These are phyloP conservation scores for Lotus japonicus DNA, from an alignment of 306 rosid species.

Conservation along the genomic window DNA sequence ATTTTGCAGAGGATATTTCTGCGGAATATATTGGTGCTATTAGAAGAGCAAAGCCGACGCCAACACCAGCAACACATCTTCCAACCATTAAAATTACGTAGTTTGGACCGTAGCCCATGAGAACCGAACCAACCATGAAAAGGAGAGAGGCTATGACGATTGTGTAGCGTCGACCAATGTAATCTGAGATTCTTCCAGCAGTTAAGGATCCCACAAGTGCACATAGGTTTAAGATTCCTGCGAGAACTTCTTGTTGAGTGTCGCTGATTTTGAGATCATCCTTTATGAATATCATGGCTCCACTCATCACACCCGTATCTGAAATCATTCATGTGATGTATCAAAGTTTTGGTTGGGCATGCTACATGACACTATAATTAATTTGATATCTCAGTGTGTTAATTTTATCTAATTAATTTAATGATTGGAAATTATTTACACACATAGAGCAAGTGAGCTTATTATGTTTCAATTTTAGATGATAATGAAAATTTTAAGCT, in stretches of 20 bases:
- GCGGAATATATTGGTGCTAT: slow-evolving; percentile 74
- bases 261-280: slow-evolving; percentile 65
- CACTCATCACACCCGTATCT: slow-evolving; percentile 89
- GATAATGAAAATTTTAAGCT: too few species aligned
- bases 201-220: slow-evolving; percentile 52
- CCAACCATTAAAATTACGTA: slow-evolving; percentile 46
- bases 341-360: too few species aligned
- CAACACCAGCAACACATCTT: slow-evolving; percentile 62
- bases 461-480: too few species aligned
- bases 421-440: too few species aligned
- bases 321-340: not conserved
- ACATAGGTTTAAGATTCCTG: slow-evolving; percentile 59
- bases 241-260: slow-evolving; percentile 47
- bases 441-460: too few species aligned
- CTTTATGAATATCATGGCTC: slow-evolving; percentile 75
- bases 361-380: too few species aligned
- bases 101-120: slow-evolving; percentile 76
- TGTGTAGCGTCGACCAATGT: slow-evolving; percentile 69
- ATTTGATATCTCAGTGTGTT: too few species aligned
- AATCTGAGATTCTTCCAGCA: slow-evolving; percentile 60
- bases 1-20: slow-evolving; percentile 56
- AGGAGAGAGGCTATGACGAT: slow-evolving; percentile 37
- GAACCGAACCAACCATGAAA: slow-evolving; percentile 51
- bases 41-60: slow-evolving; percentile 73
- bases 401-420: too few species aligned